These are phyloP conservation scores for Starmerella floricola DNA, from an alignment of 805 yeast species.

Conservation along the genomic window DNA sequence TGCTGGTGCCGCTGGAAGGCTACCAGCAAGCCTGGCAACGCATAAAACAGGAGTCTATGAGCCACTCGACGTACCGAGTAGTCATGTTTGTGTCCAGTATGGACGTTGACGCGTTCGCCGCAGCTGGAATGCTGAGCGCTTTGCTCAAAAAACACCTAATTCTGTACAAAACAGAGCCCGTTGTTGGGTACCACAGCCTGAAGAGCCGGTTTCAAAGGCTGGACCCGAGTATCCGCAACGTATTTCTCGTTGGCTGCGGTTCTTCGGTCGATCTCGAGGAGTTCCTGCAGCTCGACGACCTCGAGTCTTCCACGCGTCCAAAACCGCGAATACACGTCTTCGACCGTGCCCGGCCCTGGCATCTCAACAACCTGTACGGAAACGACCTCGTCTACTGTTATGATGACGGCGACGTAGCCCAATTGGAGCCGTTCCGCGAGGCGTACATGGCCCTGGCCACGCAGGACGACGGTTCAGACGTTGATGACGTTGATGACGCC, in stretches of 20 bases:
- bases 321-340: slow-evolving; percentile 57
- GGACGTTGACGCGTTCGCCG: slow-evolving; percentile 84
- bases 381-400: slow-evolving; percentile 61
- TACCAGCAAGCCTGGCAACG: slow-evolving; percentile 56
- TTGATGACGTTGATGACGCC: slow-evolving; percentile 18
- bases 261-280: slow-evolving; percentile 75
- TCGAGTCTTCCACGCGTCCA: neutral
- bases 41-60: slow-evolving; percentile 57
- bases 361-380: slow-evolving; percentile 81
- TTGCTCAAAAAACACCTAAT: slow-evolving; percentile 69
- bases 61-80: slow-evolving; percentile 85
- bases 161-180: slow-evolving; percentile 81
- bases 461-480: slow-evolving; percentile 19
- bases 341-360: slow-evolving; percentile 96
- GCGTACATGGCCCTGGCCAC: slow-evolving; percentile 43
- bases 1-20: slow-evolving; percentile 66
- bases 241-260: slow-evolving; percentile 83
- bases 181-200: slow-evolving; percentile 79
- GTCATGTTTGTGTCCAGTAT: slow-evolving; percentile 82
- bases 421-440: slow-evolving; percentile 41
- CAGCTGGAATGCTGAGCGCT: slow-evolving; percentile 61
- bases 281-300: slow-evolving; percentile 30
- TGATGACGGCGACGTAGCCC: slow-evolving; percentile 73
- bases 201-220: slow-evolving; percentile 45
- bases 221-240: slow-evolving; percentile 64